Base-by-base conservation (phyloP, 169 alveolate species). In the Plasmodium relictum region DNA sequence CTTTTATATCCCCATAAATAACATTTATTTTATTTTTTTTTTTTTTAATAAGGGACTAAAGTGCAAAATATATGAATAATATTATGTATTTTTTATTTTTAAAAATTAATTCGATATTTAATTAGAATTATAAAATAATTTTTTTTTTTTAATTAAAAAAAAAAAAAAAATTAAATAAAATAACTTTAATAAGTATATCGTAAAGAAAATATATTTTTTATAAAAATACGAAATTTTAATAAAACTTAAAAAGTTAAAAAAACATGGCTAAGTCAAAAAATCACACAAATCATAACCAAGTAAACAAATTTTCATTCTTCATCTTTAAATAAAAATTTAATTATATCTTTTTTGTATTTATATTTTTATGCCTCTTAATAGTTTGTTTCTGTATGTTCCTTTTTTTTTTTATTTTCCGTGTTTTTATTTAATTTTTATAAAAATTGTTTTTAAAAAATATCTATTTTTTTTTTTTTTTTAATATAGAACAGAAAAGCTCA, bases 221-320 rank as follows among this genome's bases (percentile, higher is more conserved):
- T 1, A 31, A 31, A 2, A 31, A 31, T 31, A 31, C 39, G 3
- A 31, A 31, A 31, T 31, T 31, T 31, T 2, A 2, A 31, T 31
- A 31, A 31, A 59, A 59, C 26, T 9, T 24, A 9, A 24, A 71
- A 16, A 41, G 37, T 31, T 20, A 42, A 31, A 14, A 24, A 63
- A 76, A 26, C 66, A 95, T 95, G 97, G 97, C 97, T 48, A 95
- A 95, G 89, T 95, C 97, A 66, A 95, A 95, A 93, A 95, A 95
- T 89, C 97, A 95, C 92, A 95, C 97, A 26, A 95, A 93, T 90
- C 97, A 95, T 88, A 95, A 95, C 85, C 97, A 94, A 93, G 97
- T 92, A 87, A 91, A 92, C 86, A 37, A 31, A 16, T 22, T 31
- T 31, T 2, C 6, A 31, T 31, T 3, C 3, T 31, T 31, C 6